Base-by-base conservation (phyloP, 768 basidiomycete species). In the Leccinum pellstonianum region DNA sequence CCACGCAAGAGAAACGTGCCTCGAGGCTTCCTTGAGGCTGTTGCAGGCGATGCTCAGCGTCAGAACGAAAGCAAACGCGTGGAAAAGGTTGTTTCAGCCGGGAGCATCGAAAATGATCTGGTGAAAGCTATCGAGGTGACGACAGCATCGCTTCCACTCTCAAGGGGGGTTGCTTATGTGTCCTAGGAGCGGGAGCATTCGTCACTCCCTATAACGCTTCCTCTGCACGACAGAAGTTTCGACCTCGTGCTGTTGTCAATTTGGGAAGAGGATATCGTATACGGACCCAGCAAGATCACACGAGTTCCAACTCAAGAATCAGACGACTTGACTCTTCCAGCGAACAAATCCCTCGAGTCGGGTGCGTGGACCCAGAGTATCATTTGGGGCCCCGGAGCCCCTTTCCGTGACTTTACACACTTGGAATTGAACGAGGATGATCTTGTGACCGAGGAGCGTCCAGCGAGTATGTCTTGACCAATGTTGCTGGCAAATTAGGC, bases 291-390 rank as follows among this genome's bases (percentile, higher is more conserved):
- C 43, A 69, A 72, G 25, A 68, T 66, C 14, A 60, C 68, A 41
- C 64, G 73, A 12, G 65, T 66, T 23, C 64, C 70, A 7, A 57
- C 68, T 23, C 61, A 70, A 59, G 68, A 69, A 38, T 80, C 82
- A 62, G 81, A 81, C 56, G 82, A 82, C 64, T 77, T 91, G 38
- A 89, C 87, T 12, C 88, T 84, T 0, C 90, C 91, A 11, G 83
- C 83, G 17, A 95, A 95, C 71, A 86, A 90, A 56, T 81, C 83
- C 5, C 80, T 95, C 23, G 93, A 94, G 68, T 88, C 89, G 48
- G 93, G 92, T 37, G 81, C 84, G 21, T 95, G 93, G 93, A 89
- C 89, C 2, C 91, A 94, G 69, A 90, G 91, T 62, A 93, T 95
- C 63, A 89, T 95, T 43, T 95, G 93, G 93, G 83, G 86, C 35